Evolutionary conservation across 2,329 filamentous ascomycete species (phyloP).

Genomic region (Beauveria varroae): DNA sequence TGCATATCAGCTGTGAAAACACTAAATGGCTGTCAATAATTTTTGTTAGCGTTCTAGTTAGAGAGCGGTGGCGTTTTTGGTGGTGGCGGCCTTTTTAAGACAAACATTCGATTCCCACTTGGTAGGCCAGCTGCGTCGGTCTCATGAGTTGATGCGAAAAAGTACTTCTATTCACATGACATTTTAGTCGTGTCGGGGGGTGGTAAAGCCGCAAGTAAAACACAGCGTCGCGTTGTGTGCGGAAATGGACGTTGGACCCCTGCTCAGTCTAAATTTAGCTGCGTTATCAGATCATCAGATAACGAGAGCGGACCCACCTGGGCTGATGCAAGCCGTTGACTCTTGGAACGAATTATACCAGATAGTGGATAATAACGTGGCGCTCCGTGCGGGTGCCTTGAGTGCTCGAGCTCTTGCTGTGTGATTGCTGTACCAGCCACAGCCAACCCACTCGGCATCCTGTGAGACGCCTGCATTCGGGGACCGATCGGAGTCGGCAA

Average conservation of each 20-base stretch:
- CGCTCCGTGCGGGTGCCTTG: too few species aligned
- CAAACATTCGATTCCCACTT: not conserved
- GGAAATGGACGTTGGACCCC: not conserved
- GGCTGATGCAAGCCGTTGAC: not conserved
- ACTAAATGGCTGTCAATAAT: not conserved
- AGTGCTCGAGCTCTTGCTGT: too few species aligned
- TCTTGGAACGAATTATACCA: too few species aligned
- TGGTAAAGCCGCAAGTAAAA: not conserved
- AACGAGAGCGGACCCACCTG: not conserved
- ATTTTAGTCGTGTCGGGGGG: not conserved
- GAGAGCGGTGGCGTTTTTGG: not conserved
- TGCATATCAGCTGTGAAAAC: not conserved
- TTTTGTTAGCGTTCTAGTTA: not conserved
- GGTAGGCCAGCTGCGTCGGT: not conserved
- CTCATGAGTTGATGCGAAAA: not conserved
- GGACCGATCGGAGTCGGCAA: conserved; percentile 8
- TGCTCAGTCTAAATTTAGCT: not conserved
- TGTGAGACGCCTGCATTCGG: not conserved
- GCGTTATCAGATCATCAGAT: conserved; percentile 13
- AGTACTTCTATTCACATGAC: not conserved
- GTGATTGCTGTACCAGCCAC: not conserved
- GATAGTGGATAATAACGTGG: too few species aligned
- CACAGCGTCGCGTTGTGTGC: not conserved
- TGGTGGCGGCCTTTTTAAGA: not conserved
- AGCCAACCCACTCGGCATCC: not conserved